Base-by-base conservation (phyloP, 2,329 filamentous ascomycete species). In the Hawksworthiomyces lignivorus region DNA sequence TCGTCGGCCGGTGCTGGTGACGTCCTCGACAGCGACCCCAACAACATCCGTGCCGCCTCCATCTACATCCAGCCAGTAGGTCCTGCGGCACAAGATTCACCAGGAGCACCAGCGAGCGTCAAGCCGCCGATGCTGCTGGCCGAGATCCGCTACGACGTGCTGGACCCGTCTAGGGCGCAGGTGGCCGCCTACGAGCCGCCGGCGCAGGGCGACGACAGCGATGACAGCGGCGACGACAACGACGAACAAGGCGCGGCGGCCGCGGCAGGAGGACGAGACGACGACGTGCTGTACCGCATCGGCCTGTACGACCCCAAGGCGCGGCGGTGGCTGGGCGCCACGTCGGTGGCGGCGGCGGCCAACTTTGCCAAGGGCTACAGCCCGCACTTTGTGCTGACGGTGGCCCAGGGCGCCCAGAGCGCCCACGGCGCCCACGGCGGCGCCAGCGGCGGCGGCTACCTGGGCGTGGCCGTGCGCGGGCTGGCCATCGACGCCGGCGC, bases 291-390 rank as follows among this genome's bases (percentile, higher is more conserved):
- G 9, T 64, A 81, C 39, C 74, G 77, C 48, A 61, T 82, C 36
- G 79, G 78, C 29, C 54, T 75, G 46, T 82, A 73, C 61, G 70
- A 80, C 58, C 49, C 63, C 18, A 55, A 62, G 19, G 52, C 66
- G 10, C 52, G 56, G 36, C 47, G 51, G 31, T 82, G 77, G 77
- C 57, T 62, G 24, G 72, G 71, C 20, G 71, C 73, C 20, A 75
- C 74, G 5, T 73, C 75, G 7, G 69, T 77, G 12, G 68, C 73
- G 21, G 70, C 72, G 8, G 66, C 61, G 2, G 67, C 72, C 43
- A 81, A 76, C 58, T 79, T 82, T 50, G 61, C 59, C 48, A 80
- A 80, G 60, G 78, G 78, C 6, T 81, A 74, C 56, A 64, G 71
- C 48, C 77, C 77, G 14, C 70, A 71, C 39, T 59, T 83, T 38